These are phyloP conservation scores for Otatea glauca DNA, from an alignment of 176 grass and related monocot genomes.

Conservation along the genomic window DNA sequence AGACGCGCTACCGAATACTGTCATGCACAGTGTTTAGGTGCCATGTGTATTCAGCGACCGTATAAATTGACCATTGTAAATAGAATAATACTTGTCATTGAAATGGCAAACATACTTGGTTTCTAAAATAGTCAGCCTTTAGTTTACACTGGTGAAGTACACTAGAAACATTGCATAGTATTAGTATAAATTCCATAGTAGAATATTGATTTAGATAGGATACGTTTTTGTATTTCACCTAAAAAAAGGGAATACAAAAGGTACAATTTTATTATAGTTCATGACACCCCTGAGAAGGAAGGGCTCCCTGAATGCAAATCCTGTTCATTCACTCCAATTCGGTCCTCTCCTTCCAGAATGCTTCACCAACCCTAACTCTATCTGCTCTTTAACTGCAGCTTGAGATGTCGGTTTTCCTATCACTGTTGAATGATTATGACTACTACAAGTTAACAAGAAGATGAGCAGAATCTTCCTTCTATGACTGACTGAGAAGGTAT, in stretches of 20 bases:
- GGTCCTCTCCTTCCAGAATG: constrained; percentile 25
- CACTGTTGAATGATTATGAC: neutral
- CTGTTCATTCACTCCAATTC: neutral
- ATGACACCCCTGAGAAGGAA: neutral
- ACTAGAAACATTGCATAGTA: neutral
- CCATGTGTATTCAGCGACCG: constrained; percentile 5
- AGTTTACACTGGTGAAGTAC: neutral
- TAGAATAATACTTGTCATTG: neutral
- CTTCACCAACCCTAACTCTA: neutral
- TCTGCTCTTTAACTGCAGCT: constrained; percentile 9
- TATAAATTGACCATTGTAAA: constrained; percentile 3
- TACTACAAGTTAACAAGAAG: neutral
- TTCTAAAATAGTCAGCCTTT: neutral
- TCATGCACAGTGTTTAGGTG: constrained; percentile 3
- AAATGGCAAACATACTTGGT: neutral
- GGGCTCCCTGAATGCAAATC: neutral
- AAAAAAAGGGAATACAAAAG: neutral
- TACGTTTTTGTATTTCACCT: constrained; percentile 13
- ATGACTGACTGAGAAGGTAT: neutral
- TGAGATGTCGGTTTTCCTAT: constrained; percentile 11
- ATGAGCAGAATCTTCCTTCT: neutral
- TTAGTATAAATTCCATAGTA: neutral
- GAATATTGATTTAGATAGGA: neutral
- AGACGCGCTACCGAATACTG: neutral
- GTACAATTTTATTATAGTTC: neutral